These are phyloP conservation scores for Spergularia azorica DNA, from an alignment of 179 eudicot species.

Conservation along the genomic window DNA sequence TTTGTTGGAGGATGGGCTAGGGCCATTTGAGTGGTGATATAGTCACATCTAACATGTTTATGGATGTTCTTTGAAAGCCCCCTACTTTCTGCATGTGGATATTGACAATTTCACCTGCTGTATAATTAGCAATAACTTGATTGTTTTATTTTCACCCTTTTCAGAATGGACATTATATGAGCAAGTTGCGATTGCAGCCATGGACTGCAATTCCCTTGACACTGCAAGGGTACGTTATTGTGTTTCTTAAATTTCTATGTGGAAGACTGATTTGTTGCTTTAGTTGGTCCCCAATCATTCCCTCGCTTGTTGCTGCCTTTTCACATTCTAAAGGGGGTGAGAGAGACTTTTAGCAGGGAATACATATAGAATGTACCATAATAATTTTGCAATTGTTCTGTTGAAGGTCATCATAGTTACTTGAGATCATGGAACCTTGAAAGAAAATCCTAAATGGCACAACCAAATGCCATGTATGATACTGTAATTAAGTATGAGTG, in stretches of 20 bases:
- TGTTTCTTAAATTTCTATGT: neutral
- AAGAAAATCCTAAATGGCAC: no score
- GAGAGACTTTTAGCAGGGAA: neutral
- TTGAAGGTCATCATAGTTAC: no score
- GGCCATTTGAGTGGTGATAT: neutral
- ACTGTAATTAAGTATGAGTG: no score
- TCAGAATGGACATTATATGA: slow-evolving; percentile 94
- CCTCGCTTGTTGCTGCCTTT: neutral
- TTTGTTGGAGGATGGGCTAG: neutral
- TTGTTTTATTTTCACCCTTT: slow-evolving; percentile 21
- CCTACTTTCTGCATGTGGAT: neutral
- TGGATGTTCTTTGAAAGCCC: neutral
- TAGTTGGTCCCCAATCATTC: neutral
- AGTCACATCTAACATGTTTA: neutral
- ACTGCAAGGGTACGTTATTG: slow-evolving; percentile 60
- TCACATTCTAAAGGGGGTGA: neutral
- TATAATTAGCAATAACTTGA: slow-evolving; percentile 6
- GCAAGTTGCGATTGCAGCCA: slow-evolving; percentile 95
- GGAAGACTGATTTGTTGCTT: neutral
- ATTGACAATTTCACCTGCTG: neutral
- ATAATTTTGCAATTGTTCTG: no score
- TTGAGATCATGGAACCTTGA: no score
- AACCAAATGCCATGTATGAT: no score
- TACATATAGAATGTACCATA: neutral
- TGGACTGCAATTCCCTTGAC: slow-evolving; percentile 84